These are phyloP conservation scores for Cyclaneusma minus DNA, from an alignment of 2,329 filamentous ascomycete genomes.

Conservation along the genomic window DNA sequence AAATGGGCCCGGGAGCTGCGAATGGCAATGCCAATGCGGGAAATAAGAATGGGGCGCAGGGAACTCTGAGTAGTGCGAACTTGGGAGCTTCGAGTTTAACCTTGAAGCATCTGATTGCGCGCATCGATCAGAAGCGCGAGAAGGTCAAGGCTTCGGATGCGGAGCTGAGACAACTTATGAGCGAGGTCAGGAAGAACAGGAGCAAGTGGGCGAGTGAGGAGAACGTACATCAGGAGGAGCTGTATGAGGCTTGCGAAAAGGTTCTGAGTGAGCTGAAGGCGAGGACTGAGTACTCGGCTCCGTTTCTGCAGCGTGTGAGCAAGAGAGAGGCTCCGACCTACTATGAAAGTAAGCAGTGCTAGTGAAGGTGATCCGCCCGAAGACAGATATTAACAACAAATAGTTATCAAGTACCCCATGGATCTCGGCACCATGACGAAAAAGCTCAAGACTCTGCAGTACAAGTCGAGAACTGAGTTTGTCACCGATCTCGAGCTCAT, in stretches of 20 bases:
- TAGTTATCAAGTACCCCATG: constrained; percentile 93
- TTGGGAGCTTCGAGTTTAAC: constrained; percentile 91
- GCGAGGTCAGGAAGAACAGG: constrained; percentile 91
- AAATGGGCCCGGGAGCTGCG: constrained; percentile 59
- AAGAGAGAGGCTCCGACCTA: constrained; percentile 97
- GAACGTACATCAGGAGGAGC: constrained; percentile 90
- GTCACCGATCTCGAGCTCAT: constrained; percentile 87
- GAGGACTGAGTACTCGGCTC: constrained; percentile 93
- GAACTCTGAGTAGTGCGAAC: constrained; percentile 84
- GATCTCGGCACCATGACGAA: constrained; percentile 97
- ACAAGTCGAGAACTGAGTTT: constrained; percentile 87
- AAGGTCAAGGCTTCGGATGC: constrained; percentile 85
- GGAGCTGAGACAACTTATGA: constrained; percentile 83
- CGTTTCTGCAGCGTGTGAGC: constrained; percentile 86
- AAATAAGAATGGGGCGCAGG: constrained; percentile 43
- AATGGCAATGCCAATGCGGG: constrained; percentile 35
- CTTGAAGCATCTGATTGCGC: constrained; percentile 88
- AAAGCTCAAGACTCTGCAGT: constrained; percentile 69
- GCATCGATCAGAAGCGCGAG: constrained; percentile 85
- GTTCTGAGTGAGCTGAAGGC: constrained; percentile 94
- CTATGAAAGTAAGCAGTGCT: constrained; percentile 54
- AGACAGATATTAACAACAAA: constrained; percentile 24
- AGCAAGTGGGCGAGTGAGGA: constrained; percentile 99
- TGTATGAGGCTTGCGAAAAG: constrained; percentile 94
- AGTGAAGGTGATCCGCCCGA: constrained; percentile 1